Percentiles rank a stretch among this genome's conserved stretches.
Evolutionary conservation across 2,329 filamentous ascomycete species (phyloP).

Genomic region (Acrocalymma vagum): DNA sequence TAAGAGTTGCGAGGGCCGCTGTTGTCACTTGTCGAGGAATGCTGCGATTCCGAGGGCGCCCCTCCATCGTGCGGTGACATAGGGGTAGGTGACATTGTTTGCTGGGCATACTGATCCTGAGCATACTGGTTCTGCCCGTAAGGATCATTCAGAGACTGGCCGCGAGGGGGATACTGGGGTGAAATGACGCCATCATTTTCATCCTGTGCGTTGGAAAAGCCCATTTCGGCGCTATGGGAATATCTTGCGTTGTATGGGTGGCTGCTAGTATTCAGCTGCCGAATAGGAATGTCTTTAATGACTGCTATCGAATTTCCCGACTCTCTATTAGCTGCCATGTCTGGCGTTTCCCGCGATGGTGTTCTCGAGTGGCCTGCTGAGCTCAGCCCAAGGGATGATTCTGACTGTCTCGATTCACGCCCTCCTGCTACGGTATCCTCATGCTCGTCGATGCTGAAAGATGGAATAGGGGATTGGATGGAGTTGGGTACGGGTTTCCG

Average conservation of each 20-base stretch:
- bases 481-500: slow-evolving; percentile 31
- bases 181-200: slow-evolving; percentile 30
- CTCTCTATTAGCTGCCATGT: slow-evolving; percentile 30
- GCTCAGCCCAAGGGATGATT: slow-evolving; percentile 40
- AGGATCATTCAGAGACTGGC: too few relatives aligned
- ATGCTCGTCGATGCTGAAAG: slow-evolving; percentile 42
- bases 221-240: slow-evolving; percentile 42
- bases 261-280: slow-evolving; percentile 44
- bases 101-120: slow-evolving; percentile 23
- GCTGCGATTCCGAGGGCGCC: slow-evolving; percentile 39
- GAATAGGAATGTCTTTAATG: slow-evolving; percentile 43
- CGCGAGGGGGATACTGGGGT: too few relatives aligned
- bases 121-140: slow-evolving; percentile 34
- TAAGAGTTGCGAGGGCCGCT: slow-evolving; percentile 35
- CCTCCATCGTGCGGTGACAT: slow-evolving; percentile 26
- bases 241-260: slow-evolving; percentile 39
- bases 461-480: slow-evolving; percentile 35
- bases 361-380: slow-evolving; percentile 45
- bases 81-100: slow-evolving; percentile 35
- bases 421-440: slow-evolving; percentile 35
- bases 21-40: slow-evolving; percentile 40
- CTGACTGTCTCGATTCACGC: slow-evolving; percentile 44
- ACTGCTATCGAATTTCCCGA: slow-evolving; percentile 33
- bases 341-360: slow-evolving; percentile 43
- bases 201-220: slow-evolving; percentile 34